A percentile compares a stretch with the other conserved stretches of the same genome.
Conservation (phyloP, 1,284 basidiomycete genomes). For the Leccinum griseonigrum region DNA sequence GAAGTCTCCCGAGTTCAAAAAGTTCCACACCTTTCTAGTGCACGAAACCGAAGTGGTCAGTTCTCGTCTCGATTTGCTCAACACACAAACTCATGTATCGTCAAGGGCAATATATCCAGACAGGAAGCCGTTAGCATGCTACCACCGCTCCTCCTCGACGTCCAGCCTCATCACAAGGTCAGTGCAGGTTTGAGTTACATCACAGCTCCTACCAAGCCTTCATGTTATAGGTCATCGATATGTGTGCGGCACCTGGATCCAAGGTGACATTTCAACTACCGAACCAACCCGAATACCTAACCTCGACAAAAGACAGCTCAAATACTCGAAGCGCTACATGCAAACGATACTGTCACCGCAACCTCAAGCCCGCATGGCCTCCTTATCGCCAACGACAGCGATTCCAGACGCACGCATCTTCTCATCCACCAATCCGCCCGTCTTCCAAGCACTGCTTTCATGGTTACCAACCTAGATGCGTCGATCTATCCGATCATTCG, state of each 20-base stretch:
- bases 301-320: slow-evolving; percentile 68
- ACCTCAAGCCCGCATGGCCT: slow-evolving; percentile 74
- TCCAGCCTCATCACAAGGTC: slow-evolving; percentile 88
- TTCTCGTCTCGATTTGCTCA: slow-evolving; percentile 10
- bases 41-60: slow-evolving; percentile 96
- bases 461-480: slow-evolving; percentile 97
- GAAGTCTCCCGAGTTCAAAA: slow-evolving; percentile 92
- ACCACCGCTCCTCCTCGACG: slow-evolving; percentile 92
- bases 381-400: slow-evolving; percentile 88
- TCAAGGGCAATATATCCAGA: slow-evolving; percentile 89
- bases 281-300: neutral
- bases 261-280: slow-evolving; percentile 61
- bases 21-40: slow-evolving; percentile 95
- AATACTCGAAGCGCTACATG: slow-evolving; percentile 85
- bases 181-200: slow-evolving; percentile 15
- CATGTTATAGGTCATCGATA: slow-evolving; percentile 78
- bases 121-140: slow-evolving; percentile 99
- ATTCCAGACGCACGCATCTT: slow-evolving; percentile 93
- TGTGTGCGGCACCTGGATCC: slow-evolving; percentile 99
- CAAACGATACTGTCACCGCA: slow-evolving; percentile 57
- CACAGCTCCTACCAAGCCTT: neutral
- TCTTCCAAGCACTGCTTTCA: slow-evolving; percentile 87
- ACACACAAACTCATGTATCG: slow-evolving; percentile 1
- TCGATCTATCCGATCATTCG: slow-evolving; percentile 81
- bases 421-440: slow-evolving; percentile 98